Percentiles rank a stretch among this genome's conserved stretches.
Evolutionary conservation across 2,329 filamentous ascomycete species (phyloP).

Genomic region (Venturia nashicola): DNA sequence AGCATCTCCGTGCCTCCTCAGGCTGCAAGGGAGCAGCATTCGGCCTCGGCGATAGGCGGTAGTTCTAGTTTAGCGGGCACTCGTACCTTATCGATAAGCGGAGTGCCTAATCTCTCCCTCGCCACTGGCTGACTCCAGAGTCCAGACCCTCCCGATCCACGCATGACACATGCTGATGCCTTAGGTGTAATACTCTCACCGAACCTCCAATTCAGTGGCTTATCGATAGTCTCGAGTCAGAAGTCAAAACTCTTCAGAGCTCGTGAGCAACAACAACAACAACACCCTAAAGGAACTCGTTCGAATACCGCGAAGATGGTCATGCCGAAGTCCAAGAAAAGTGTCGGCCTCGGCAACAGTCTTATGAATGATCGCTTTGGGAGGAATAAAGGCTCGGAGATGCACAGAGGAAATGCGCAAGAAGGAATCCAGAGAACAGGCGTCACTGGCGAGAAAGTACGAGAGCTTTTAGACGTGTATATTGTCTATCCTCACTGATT

Average conservation of each 20-base stretch:
- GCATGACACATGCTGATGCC: too few relatives aligned
- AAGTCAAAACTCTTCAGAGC: neutral
- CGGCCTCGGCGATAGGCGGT: neutral
- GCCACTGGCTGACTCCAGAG: neutral
- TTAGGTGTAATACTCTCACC: too few relatives aligned
- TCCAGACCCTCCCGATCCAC: too few relatives aligned
- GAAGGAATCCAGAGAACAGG: conserved; percentile 58
- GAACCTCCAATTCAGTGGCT: too few relatives aligned
- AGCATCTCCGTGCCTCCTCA: too few relatives aligned
- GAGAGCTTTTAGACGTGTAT: conserved; percentile 11
- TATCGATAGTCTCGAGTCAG: neutral
- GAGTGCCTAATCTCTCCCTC: neutral
- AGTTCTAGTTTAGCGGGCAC: too few relatives aligned
- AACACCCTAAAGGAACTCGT: neutral
- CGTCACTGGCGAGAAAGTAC: conserved; percentile 62
- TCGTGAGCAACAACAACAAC: neutral
- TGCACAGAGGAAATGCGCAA: conserved; percentile 54
- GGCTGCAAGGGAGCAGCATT: too few relatives aligned
- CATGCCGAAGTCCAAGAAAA: conserved; percentile 85
- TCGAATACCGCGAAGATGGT: conserved; percentile 38
- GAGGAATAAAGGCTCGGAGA: conserved; percentile 75
- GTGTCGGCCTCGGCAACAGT: conserved; percentile 87
- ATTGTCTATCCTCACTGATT: conserved; percentile 4
- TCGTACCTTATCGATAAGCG: neutral
- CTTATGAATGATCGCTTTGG: conserved; percentile 99